Conservation (phyloP, 352 stramenopile species). For the Globisporangium middletonii region DNA sequence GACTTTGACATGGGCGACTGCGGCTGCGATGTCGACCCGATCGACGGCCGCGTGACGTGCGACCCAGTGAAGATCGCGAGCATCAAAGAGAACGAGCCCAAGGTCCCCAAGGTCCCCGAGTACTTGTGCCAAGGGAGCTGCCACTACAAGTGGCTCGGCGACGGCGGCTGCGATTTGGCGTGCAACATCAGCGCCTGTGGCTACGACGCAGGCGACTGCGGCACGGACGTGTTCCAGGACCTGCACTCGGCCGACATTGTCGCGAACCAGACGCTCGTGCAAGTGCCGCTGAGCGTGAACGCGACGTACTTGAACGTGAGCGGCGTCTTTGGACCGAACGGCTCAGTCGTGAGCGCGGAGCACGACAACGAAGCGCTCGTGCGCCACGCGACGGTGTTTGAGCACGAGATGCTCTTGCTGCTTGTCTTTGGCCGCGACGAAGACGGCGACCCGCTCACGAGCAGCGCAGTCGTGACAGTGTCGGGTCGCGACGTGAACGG, state of each 20-base stretch:
- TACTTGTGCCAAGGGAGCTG: conserved; percentile 71
- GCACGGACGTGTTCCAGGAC: conserved; percentile 25
- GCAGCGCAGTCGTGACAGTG: conserved; percentile 42
- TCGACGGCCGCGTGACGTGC: conserved; percentile 40
- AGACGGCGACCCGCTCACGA: conserved; percentile 54
- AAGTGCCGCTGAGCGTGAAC: conserved; percentile 58
- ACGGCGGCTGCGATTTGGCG: conserved; percentile 63
- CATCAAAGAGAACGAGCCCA: conserved; percentile 48
- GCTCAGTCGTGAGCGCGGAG: conserved; percentile 37
- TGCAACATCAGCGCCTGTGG: conserved; percentile 83
- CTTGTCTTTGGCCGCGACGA: conserved; percentile 73
- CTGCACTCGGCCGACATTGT: conserved; percentile 40
- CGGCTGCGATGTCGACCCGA: conserved; percentile 56
- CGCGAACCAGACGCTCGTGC: conserved; percentile 55
- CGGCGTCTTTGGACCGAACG: conserved; percentile 52
- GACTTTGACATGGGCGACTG: conserved; percentile 94
- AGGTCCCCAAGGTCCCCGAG: conserved; percentile 34
- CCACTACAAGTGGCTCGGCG: conserved; percentile 76
- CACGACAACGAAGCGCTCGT: conserved; percentile 70
- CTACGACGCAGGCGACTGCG: conserved; percentile 83
- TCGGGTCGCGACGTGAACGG: conserved; percentile 33
- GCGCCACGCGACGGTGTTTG: conserved; percentile 66
- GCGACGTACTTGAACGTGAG: conserved; percentile 67
- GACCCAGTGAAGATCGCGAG: conserved; percentile 52
- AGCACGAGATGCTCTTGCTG: conserved; percentile 68